A percentile compares a stretch with the other conserved stretches of the same genome.
phyloP scores from a whole-genome alignment of 2,329 filamentous ascomycete species.

The Pezicula neosporulosa region DNA sequence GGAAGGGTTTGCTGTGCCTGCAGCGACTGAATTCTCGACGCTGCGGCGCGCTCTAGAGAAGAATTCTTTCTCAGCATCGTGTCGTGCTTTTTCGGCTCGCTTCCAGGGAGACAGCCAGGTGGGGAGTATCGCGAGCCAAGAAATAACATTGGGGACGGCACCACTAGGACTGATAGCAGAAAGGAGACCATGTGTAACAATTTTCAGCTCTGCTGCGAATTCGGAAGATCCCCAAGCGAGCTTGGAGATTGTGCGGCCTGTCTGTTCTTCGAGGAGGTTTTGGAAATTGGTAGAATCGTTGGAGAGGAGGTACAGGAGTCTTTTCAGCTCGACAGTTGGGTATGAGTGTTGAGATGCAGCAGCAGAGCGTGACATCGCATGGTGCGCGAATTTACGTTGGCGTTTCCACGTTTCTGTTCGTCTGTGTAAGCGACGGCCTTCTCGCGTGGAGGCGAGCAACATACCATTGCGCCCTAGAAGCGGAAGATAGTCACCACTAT shows the following conservation, averaged over 20 bases:
- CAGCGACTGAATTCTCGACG: conserved; percentile 30
- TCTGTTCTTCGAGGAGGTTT: conserved; percentile 45
- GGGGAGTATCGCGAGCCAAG: conserved; percentile 39
- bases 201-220: conserved; percentile 35
- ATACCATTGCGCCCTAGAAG: conserved; percentile 40
- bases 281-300: conserved; percentile 38
- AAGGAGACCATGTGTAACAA: conserved; percentile 43
- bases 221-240: conserved; percentile 43
- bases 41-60: conserved; percentile 34
- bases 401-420: conserved; percentile 42
- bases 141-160: conserved; percentile 42
- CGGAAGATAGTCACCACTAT: conserved; percentile 43
- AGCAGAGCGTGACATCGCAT: conserved; percentile 37
- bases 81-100: conserved; percentile 36
- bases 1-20: conserved; percentile 33
- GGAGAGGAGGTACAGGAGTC: conserved; percentile 37
- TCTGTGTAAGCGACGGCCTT: conserved; percentile 6
- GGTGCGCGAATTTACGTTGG: conserved; percentile 42
- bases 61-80: conserved; percentile 35
- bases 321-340: conserved; percentile 34
- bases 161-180: conserved; percentile 43
- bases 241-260: conserved; percentile 40
- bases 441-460: conserved; percentile 2
- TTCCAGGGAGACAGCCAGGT: conserved; percentile 40
- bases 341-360: conserved; percentile 37